Base-by-base conservation (phyloP, 2,329 filamentous ascomycete genomes). In the Aspergillaceae sp. region DNA sequence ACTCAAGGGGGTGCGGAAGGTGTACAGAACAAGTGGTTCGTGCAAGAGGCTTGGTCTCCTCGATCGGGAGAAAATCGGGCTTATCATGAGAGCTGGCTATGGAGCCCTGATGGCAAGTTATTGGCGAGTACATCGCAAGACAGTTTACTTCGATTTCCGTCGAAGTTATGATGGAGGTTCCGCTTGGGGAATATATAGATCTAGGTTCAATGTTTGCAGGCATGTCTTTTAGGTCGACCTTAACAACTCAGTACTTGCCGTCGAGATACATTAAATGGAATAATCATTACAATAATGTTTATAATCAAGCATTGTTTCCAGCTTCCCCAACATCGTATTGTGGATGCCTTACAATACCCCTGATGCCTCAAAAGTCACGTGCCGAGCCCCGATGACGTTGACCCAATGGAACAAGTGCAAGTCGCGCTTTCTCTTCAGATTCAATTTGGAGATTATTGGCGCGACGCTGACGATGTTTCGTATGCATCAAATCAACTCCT, bases 51-150 rank as follows among this genome's bases (percentile, higher is more conserved):
- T 5, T 71, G 67, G 65, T 71, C 70, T 9, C 68, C 66, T 40
- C 59, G 70, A 8, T 66, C 69, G 35, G 68, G 62, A 4, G 65
- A 65, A 42, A 75, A 74, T 34, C 61, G 75, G 35, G 72, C 61
- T 0, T 58, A 70, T 29, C 72, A 74, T 55, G 67, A 76, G 53
- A 73, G 70, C 53, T 59, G 68, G 51, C 54, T 76, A 40, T 75
- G 70, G 66, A 59, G 61, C 44, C 59, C 64, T 3, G 60, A 65
- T 52, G 73, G 73, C 1, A 56, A 55, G 8, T 64, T 76, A 52
- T 48, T 77, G 38, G 72, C 67, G 6, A 76, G 67, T 11, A 67
- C 71, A 8, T 64, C 73, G 50, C 75, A 77, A 53, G 75, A 78
- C 52, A 72, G 74, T 4, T 60, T 76, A 63, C 55, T 76, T 41